Conservation (phyloP, 805 yeast genomes). For the Yarrowia keelungensis region DNA sequence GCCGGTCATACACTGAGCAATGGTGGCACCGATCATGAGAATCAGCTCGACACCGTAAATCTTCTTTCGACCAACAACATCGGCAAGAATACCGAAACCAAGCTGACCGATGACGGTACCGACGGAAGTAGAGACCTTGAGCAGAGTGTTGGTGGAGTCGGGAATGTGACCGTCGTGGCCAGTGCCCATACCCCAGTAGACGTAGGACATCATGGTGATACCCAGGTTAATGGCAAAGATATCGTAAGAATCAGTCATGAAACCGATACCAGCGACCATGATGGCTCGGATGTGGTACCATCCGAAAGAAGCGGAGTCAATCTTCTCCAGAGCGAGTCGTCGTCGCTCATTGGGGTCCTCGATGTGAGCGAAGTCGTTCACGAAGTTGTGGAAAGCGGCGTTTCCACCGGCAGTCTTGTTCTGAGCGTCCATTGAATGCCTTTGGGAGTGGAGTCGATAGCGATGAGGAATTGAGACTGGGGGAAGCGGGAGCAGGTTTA, state of each 20-base stretch:
- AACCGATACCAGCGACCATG: conserved; percentile 90
- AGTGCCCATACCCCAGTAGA: conserved; percentile 66
- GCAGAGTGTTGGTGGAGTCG: conserved; percentile 71
- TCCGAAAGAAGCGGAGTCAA: conserved; percentile 63
- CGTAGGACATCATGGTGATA: conserved; percentile 77
- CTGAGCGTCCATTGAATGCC: conserved; percentile 30
- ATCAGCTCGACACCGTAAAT: conserved; percentile 88
- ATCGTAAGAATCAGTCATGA: conserved; percentile 91
- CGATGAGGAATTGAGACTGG: conserved; percentile 16
- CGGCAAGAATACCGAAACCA: conserved; percentile 83
- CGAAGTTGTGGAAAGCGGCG: conserved; percentile 64
- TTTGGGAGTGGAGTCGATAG: conserved; percentile 7
- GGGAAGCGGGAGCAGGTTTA: conserved; percentile 12
- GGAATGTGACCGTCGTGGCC: conserved; percentile 58
- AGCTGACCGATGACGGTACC: conserved; percentile 94
- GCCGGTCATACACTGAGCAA: conserved; percentile 79
- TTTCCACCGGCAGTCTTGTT: conserved; percentile 55
- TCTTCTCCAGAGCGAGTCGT: conserved; percentile 65
- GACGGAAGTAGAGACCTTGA: conserved; percentile 89
- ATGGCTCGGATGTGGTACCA: conserved; percentile 69
- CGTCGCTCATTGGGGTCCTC: conserved; percentile 66
- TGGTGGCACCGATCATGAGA: conserved; percentile 79
- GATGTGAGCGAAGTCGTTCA: conserved; percentile 61
- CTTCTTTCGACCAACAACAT: conserved; percentile 81
- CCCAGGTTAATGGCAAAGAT: conserved; percentile 89